Conservation (phyloP, 345 rosid species). For the Isatis tinctoria region DNA sequence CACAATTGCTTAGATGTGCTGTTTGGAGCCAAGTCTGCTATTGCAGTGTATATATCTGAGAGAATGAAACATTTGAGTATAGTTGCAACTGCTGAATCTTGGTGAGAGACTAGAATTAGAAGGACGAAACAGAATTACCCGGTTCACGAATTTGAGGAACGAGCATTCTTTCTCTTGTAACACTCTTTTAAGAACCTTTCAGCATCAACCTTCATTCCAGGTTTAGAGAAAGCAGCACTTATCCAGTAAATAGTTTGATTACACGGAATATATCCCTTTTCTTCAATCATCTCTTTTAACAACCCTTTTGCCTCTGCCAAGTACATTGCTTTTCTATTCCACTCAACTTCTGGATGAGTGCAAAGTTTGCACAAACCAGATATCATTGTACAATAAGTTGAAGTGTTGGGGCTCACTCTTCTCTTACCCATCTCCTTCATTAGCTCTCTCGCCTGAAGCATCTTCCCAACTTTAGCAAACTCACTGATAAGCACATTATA, state of each 20-base stretch:
- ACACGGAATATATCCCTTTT: constrained; percentile 60
- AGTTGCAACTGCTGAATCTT: neutral
- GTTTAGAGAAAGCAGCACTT: constrained; percentile 57
- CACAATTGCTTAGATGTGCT: constrained; percentile 16
- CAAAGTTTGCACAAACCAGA: constrained; percentile 67
- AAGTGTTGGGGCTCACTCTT: constrained; percentile 55
- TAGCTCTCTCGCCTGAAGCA: constrained; percentile 77
- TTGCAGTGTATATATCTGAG: constrained; percentile 8
- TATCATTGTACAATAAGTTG: constrained; percentile 69
- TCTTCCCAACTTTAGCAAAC: constrained; percentile 61
- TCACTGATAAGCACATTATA: constrained; percentile 67
- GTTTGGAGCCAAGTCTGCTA: constrained; percentile 11
- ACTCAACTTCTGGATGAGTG: constrained; percentile 47
- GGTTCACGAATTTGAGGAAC: constrained; percentile 24
- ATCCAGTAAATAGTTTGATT: constrained; percentile 54
- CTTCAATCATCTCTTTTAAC: constrained; percentile 65
- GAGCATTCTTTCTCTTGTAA: constrained; percentile 39
- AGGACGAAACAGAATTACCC: constrained; percentile 16
- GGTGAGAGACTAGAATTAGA: constrained; percentile 4
- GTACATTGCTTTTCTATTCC: constrained; percentile 40
- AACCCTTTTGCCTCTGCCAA: constrained; percentile 57
- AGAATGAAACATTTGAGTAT: neutral
- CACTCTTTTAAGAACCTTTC: constrained; percentile 47
- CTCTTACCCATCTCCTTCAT: constrained; percentile 70
- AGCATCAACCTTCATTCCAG: constrained; percentile 57